Evolutionary conservation across 805 yeast species (phyloP).

Genomic region (Kockiozyma suomiensis): DNA sequence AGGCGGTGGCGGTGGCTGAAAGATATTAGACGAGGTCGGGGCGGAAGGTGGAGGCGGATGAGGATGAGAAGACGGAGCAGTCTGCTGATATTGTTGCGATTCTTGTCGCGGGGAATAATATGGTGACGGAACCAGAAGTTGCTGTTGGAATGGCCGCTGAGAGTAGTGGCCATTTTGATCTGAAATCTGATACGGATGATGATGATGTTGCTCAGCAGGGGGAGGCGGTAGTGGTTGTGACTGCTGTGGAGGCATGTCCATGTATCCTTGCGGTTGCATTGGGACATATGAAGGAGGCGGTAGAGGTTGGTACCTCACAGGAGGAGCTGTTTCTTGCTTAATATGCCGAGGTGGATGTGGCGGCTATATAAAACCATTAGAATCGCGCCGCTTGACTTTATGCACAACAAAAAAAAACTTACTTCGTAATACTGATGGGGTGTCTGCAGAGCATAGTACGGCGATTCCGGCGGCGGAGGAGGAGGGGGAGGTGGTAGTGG

Average conservation of each 20-base stretch:
- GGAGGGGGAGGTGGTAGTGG: too few species aligned
- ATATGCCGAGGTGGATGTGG: not conserved
- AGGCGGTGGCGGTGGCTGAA: too few species aligned
- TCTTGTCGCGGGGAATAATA: not conserved
- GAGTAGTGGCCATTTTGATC: not conserved
- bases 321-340: not conserved
- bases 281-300: not conserved
- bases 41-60: not conserved
- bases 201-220: slow-evolving; percentile 5
- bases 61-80: not conserved
- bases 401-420: not conserved
- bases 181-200: not conserved
- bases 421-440: not conserved
- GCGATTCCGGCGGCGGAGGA: not conserved
- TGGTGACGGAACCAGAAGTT: not conserved
- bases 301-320: not conserved
- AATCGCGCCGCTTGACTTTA: not conserved
- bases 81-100: not conserved
- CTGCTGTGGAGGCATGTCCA: not conserved
- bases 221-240: slow-evolving; percentile 5
- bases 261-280: not conserved
- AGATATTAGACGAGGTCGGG: too few species aligned
- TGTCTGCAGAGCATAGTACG: not conserved
- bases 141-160: not conserved
- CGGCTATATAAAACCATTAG: not conserved